Conservation (phyloP, 1,284 basidiomycete species). For the Malassezia sp. region DNA sequence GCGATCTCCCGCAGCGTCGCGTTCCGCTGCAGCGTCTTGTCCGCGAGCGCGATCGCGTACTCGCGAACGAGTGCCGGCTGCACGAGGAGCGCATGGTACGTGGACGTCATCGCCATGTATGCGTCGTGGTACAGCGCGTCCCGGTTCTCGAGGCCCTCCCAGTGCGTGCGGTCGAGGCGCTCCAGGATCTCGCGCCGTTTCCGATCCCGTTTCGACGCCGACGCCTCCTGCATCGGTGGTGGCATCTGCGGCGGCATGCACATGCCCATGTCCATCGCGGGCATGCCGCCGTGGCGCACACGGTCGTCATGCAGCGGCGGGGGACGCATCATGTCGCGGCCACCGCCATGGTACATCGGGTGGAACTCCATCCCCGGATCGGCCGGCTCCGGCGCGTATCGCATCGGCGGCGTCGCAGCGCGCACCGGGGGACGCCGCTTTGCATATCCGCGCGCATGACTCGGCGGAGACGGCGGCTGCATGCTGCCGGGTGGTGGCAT, state of each 20-base stretch:
- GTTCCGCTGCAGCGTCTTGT: conserved; percentile 31
- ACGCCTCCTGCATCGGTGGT: neutral
- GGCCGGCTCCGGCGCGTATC: conserved; percentile 7
- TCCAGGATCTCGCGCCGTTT: conserved; percentile 44
- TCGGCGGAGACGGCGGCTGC: neutral
- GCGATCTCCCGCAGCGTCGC: conserved; percentile 29
- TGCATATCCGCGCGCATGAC: neutral
- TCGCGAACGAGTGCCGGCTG: conserved; percentile 31
- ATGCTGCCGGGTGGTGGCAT: neutral
- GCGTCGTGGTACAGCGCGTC: conserved; percentile 40
- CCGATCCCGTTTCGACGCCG: conserved; percentile 24
- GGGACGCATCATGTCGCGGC: neutral
- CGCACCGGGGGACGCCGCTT: too few relatives aligned
- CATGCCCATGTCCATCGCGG: conserved; percentile 2
- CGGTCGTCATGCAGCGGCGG: conserved; percentile 6
- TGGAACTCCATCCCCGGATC: conserved; percentile 7
- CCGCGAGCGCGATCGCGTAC: conserved; percentile 34
- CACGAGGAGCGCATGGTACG: conserved; percentile 33
- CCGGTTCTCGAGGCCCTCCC: conserved; percentile 40
- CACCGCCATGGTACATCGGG: neutral
- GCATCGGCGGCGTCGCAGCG: conserved; percentile 1
- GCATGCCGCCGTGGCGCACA: neutral
- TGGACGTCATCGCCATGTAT: conserved; percentile 29
- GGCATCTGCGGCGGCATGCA: neutral
- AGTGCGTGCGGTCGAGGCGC: conserved; percentile 39